Evolutionary conservation across 2,329 filamentous ascomycete species (phyloP).

Genomic region (Nigrospora sphaerica): DNA sequence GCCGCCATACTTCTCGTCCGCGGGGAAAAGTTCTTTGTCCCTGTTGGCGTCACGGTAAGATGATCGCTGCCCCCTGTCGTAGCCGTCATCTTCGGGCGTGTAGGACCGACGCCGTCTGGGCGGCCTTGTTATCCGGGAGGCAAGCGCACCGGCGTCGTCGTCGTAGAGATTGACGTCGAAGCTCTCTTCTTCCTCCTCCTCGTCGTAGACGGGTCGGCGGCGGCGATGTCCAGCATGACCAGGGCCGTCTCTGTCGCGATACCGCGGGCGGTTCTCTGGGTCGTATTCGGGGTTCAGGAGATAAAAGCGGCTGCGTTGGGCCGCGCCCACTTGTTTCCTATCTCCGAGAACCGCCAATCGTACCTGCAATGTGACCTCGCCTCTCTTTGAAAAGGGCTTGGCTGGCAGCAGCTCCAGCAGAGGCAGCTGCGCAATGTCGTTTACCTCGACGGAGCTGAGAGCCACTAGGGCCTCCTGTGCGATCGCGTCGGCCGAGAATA

Average conservation of each 20-base stretch:
- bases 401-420: slow-evolving; percentile 60
- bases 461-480: slow-evolving; percentile 49
- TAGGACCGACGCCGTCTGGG: slow-evolving; percentile 26
- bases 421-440: slow-evolving; percentile 48
- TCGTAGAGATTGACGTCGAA: slow-evolving; percentile 81
- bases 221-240: slow-evolving; percentile 15
- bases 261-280: slow-evolving; percentile 63
- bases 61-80: slow-evolving; percentile 12
- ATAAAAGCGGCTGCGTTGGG: slow-evolving; percentile 82
- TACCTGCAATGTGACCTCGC: slow-evolving; percentile 63
- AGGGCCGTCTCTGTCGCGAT: slow-evolving; percentile 49
- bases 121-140: slow-evolving; percentile 3
- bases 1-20: slow-evolving; percentile 18
- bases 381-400: slow-evolving; percentile 60
- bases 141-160: slow-evolving; percentile 45
- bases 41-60: slow-evolving; percentile 31
- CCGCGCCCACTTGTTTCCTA: slow-evolving; percentile 71
- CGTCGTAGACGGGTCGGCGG: slow-evolving; percentile 23
- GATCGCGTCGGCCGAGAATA: slow-evolving; percentile 55
- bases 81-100: slow-evolving; percentile 18
- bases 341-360: slow-evolving; percentile 70
- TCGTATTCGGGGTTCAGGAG: slow-evolving; percentile 86
- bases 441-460: slow-evolving; percentile 43
- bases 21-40: slow-evolving; percentile 58
- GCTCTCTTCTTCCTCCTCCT: slow-evolving; percentile 43